Conservation (phyloP, 768 basidiomycete species). For the Butyriboletus loyo region DNA sequence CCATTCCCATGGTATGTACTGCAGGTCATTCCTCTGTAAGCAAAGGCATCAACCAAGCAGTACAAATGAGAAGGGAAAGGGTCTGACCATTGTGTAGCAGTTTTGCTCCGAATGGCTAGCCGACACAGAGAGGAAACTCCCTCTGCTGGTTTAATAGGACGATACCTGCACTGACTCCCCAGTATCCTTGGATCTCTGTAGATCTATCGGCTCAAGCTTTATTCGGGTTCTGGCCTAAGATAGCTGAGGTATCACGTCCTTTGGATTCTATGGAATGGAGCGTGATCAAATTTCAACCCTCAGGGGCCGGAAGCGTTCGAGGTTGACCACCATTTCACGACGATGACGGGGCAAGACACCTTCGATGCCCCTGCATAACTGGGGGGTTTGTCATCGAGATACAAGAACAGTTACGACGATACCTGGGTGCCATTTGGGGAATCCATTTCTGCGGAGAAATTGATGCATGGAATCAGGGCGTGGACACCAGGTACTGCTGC, state of each 20-base stretch:
- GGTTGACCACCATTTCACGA: conserved; percentile 2
- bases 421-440: neutral
- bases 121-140: neutral
- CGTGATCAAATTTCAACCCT: neutral
- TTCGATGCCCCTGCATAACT: conserved; percentile 1
- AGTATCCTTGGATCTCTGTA: neutral
- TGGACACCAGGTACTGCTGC: neutral
- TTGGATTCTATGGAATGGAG: neutral
- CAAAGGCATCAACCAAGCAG: conserved; percentile 26
- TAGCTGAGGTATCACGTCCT: neutral
- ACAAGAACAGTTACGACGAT: neutral
- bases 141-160: conserved; percentile 7
- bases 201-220: conserved; percentile 3
- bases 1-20: conserved; percentile 51
- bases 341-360: neutral
- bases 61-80: conserved; percentile 28
- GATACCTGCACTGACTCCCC: neutral
- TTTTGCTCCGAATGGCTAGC: conserved; percentile 10
- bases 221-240: neutral
- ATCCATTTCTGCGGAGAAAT: conserved; percentile 1
- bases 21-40: conserved; percentile 24
- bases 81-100: conserved; percentile 29
- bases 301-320: neutral
- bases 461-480: neutral
- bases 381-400: conserved; percentile 3